Evolutionary conservation across 2,329 filamentous ascomycete genomes (phyloP).

Genomic region (Fusarium sacchari): DNA sequence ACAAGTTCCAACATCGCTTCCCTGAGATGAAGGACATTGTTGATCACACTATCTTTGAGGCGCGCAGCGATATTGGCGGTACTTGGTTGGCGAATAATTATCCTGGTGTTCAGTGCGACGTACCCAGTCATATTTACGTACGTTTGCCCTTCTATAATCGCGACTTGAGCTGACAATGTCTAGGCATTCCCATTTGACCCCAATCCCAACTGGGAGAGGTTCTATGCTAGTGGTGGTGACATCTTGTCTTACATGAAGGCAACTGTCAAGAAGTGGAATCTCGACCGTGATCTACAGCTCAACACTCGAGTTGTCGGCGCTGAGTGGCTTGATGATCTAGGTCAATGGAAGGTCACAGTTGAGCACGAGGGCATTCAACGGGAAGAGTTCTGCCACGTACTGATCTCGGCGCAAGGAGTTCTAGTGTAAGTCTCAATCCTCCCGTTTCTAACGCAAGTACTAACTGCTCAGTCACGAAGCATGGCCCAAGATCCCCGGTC

Average conservation of each 20-base stretch:
- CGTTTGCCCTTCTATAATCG: not conserved
- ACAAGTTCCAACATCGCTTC: conserved; percentile 49
- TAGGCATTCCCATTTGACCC: conserved; percentile 62
- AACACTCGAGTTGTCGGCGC: conserved; percentile 46
- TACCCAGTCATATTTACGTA: conserved; percentile 36
- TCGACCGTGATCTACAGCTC: conserved; percentile 50
- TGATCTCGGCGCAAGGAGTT: conserved; percentile 38
- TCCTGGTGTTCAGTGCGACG: conserved; percentile 38
- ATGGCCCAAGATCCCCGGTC: conserved; percentile 34
- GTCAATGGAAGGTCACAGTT: conserved; percentile 37
- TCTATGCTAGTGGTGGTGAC: conserved; percentile 66
- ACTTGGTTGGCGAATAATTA: conserved; percentile 49
- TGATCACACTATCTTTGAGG: conserved; percentile 47
- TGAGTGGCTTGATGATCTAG: conserved; percentile 28
- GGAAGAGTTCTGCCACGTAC: conserved; percentile 35
- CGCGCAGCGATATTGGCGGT: conserved; percentile 45
- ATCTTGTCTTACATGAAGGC: conserved; percentile 64
- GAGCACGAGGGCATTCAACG: conserved; percentile 18
- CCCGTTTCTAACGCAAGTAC: fast-evolving
- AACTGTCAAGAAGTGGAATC: conserved; percentile 56
- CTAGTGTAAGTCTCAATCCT: conserved; percentile 20
- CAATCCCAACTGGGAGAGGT: conserved; percentile 67
- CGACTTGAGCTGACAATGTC: not conserved
- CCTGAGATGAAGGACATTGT: conserved; percentile 44
- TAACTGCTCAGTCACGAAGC: conserved; percentile 24